phyloP scores from a whole-genome alignment of 441 rosid species.

The Pelargonium hybrid region DNA sequence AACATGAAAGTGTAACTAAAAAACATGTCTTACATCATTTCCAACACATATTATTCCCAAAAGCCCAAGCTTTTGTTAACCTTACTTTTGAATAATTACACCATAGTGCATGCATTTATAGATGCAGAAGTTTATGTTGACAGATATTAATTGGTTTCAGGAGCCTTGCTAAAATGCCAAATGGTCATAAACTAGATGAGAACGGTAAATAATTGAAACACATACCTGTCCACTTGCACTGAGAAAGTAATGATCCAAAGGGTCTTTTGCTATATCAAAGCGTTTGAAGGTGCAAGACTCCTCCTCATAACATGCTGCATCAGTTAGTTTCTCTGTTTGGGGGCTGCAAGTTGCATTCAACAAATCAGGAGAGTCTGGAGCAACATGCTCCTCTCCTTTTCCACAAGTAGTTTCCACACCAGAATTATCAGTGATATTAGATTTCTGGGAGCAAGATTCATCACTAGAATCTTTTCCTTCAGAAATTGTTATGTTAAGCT shows the following conservation, averaged over 20 bases:
- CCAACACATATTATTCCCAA: too few species aligned
- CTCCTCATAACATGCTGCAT: slow-evolving; percentile 26
- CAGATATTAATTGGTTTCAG: too few species aligned
- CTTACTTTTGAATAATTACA: too few species aligned
- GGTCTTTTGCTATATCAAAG: slow-evolving; percentile 75
- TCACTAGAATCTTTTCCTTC: slow-evolving; percentile 33
- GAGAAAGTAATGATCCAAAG: slow-evolving; percentile 78
- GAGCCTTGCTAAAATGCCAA: neutral
- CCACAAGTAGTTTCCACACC: slow-evolving; percentile 27
- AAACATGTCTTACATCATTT: too few species aligned
- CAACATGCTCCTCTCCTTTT: slow-evolving; percentile 27
- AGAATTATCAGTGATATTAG: slow-evolving; percentile 26
- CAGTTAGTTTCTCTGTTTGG: slow-evolving; percentile 32
- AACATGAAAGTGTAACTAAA: too few species aligned
- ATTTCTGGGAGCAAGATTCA: slow-evolving; percentile 37
- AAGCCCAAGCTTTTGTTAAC: too few species aligned
- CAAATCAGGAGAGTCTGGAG: slow-evolving; percentile 22
- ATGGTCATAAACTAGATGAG: neutral
- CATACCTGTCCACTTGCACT: slow-evolving; percentile 60
- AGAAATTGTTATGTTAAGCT: slow-evolving; percentile 20
- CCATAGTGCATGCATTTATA: too few species aligned
- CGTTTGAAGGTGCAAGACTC: slow-evolving; percentile 45
- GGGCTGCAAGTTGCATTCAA: slow-evolving; percentile 24
- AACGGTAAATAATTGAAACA: neutral
- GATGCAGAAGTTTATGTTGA: too few species aligned